phyloP scores from a whole-genome alignment of 257 asterid species.

The Striga asiatica region DNA sequence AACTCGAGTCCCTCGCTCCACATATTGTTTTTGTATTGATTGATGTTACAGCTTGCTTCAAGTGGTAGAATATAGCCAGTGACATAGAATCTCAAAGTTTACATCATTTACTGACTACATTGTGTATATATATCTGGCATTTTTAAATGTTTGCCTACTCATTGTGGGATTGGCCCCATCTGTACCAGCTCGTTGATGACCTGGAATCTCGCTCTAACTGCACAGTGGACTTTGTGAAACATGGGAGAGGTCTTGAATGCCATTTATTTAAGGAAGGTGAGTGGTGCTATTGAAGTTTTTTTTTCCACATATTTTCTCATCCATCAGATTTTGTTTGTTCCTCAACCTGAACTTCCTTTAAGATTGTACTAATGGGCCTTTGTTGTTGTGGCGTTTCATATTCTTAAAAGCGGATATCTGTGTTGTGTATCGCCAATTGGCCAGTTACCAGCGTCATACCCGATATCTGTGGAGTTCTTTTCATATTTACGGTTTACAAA shows the following conservation, averaged over 20 bases:
- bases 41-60: too few relatives aligned
- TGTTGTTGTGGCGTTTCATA: not conserved
- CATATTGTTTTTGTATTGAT: too few relatives aligned
- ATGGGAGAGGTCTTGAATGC: slow-evolving; percentile 31
- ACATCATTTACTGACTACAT: too few relatives aligned
- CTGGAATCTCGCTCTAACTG: slow-evolving; percentile 43
- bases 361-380: not conserved
- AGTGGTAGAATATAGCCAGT: too few relatives aligned
- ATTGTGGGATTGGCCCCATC: slow-evolving; percentile 18
- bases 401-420: not conserved
- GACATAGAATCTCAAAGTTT: too few relatives aligned
- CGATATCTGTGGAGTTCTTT: not conserved
- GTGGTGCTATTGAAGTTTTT: slow-evolving; percentile 20
- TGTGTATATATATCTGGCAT: not conserved
- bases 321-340: slow-evolving; percentile 4
- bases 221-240: slow-evolving; percentile 30
- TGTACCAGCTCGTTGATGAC: slow-evolving; percentile 61
- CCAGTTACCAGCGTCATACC: not conserved
- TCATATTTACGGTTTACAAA: not conserved
- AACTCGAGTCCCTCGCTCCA: too few relatives aligned
- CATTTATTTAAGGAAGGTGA: slow-evolving; percentile 34
- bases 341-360: not conserved
- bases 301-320: slow-evolving; percentile 7
- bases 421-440: not conserved
- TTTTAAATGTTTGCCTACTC: slow-evolving; percentile 11